A percentile compares a stretch with the other conserved stretches of the same genome.
Conservation (phyloP, 352 stramenopile species). For the Phytophthora palmivora region DNA sequence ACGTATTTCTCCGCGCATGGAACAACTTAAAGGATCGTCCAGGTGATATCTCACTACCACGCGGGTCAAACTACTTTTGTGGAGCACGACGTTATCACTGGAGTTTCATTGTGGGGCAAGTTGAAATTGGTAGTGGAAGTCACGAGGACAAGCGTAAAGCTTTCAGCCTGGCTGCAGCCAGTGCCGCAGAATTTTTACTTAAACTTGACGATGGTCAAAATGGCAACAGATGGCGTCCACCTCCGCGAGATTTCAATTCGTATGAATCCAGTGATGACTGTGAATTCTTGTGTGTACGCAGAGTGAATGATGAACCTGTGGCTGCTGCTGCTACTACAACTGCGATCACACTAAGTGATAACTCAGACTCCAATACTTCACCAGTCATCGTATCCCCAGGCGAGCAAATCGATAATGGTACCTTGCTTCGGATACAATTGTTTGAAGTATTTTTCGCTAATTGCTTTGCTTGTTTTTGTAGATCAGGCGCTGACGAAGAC, state of each 20-base stretch:
- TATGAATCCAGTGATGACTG: conserved; percentile 14
- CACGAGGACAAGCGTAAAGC: conserved; percentile 49
- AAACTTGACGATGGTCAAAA: conserved; percentile 23
- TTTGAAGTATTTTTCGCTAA: neutral
- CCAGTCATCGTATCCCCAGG: neutral
- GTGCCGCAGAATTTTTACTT: conserved; percentile 48
- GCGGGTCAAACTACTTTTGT: conserved; percentile 51
- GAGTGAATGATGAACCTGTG: neutral
- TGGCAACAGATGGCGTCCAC: conserved; percentile 11
- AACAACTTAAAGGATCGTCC: conserved; percentile 45
- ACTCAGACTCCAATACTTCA: neutral
- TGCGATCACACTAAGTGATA: conserved; percentile 3
- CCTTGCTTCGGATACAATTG: neutral
- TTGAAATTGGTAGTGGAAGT: conserved; percentile 70
- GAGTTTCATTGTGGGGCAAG: conserved; percentile 54
- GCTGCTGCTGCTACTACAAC: conserved; percentile 3
- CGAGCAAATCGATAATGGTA: conserved; percentile 2
- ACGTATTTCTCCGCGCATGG: conserved; percentile 54
- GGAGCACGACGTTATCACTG: conserved; percentile 61
- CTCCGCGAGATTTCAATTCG: neutral
- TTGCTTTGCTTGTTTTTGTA: neutral
- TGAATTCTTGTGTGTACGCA: conserved; percentile 17
- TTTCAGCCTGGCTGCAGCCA: conserved; percentile 42
- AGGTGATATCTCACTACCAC: conserved; percentile 29
- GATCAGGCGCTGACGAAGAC: neutral